Conservation (phyloP, 2,329 filamentous ascomycete species). For the Paramyrothecium roridum region DNA sequence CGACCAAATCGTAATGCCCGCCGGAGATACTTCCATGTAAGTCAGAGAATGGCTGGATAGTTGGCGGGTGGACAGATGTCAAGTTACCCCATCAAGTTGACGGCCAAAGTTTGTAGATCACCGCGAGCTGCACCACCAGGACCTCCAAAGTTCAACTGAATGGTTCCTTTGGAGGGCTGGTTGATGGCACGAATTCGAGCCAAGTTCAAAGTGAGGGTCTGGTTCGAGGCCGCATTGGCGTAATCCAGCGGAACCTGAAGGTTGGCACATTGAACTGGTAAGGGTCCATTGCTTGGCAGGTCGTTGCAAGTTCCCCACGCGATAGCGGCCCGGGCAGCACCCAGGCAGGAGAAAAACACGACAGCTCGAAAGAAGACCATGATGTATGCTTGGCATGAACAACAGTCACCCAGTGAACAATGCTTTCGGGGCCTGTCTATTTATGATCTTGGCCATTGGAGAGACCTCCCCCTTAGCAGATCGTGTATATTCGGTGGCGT, state of each 20-base stretch:
- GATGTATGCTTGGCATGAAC: too few species aligned
- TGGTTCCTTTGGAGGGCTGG: conserved; percentile 20
- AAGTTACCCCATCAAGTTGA: neutral
- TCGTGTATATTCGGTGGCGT: too few species aligned
- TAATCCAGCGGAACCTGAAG: conserved; percentile 14
- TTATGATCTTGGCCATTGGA: too few species aligned
- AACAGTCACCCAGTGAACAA: too few species aligned
- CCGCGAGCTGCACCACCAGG: conserved; percentile 11
- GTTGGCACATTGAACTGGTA: conserved; percentile 10
- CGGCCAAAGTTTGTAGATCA: conserved; percentile 4
- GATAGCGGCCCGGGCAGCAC: neutral
- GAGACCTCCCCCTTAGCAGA: too few species aligned
- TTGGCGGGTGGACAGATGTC: neutral
- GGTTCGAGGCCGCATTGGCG: conserved; percentile 3
- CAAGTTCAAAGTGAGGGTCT: conserved; percentile 7
- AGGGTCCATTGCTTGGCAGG: neutral
- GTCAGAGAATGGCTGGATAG: conserved; percentile 8
- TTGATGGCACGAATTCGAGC: conserved; percentile 4
- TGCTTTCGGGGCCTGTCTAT: too few species aligned
- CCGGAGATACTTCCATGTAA: conserved; percentile 10
- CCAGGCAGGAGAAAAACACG: neutral
- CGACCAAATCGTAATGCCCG: conserved; percentile 19
- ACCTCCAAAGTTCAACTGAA: conserved; percentile 25
- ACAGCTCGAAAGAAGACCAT: too few species aligned
- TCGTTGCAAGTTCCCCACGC: neutral